A percentile compares a stretch with the other conserved stretches of the same genome.
These are phyloP conservation scores for Cercospora beticola DNA, from an alignment of 2,329 filamentous ascomycete species.

Conservation along the genomic window DNA sequence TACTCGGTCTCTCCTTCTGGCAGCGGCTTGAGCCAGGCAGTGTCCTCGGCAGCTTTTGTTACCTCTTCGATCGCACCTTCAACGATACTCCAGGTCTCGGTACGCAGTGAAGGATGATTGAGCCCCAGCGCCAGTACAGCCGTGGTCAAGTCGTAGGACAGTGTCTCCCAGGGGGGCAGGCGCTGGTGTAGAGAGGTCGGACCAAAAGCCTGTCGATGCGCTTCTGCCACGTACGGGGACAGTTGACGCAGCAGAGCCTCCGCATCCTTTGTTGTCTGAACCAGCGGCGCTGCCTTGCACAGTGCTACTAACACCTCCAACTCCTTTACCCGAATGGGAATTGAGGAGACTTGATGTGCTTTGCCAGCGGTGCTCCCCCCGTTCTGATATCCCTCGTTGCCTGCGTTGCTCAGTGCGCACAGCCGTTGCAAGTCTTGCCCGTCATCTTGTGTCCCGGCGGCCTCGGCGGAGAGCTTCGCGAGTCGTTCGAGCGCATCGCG, in stretches of 20 bases:
- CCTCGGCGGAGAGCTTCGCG: conserved; percentile 48
- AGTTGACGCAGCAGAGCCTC: conserved; percentile 77
- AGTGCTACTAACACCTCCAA: conserved; percentile 88
- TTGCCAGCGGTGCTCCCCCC: conserved; percentile 21
- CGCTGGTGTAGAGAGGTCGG: conserved; percentile 79
- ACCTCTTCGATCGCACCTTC: conserved; percentile 73
- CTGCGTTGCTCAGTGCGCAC: conserved; percentile 39
- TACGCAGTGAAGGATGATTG: conserved; percentile 67
- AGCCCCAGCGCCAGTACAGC: conserved; percentile 80
- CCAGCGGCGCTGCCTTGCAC: conserved; percentile 80
- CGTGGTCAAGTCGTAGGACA: conserved; percentile 74
- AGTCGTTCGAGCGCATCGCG: conserved; percentile 53
- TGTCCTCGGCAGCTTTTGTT: conserved; percentile 59
- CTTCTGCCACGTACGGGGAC: conserved; percentile 80
- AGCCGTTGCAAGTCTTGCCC: conserved; percentile 43
- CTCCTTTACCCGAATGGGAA: conserved; percentile 67
- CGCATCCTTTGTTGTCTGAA: conserved; percentile 70
- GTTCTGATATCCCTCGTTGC: conserved; percentile 15
- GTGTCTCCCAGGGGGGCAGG: conserved; percentile 81
- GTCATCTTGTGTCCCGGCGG: conserved; percentile 30
- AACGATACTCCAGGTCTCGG: conserved; percentile 65
- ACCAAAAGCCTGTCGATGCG: conserved; percentile 73
- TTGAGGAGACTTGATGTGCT: conserved; percentile 25
- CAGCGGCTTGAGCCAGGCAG: conserved; percentile 33
- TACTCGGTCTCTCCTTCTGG: conserved; percentile 27